Evolutionary conservation across 2,329 filamentous ascomycete species (phyloP).

Genomic region (Aspergillus alliaceus): DNA sequence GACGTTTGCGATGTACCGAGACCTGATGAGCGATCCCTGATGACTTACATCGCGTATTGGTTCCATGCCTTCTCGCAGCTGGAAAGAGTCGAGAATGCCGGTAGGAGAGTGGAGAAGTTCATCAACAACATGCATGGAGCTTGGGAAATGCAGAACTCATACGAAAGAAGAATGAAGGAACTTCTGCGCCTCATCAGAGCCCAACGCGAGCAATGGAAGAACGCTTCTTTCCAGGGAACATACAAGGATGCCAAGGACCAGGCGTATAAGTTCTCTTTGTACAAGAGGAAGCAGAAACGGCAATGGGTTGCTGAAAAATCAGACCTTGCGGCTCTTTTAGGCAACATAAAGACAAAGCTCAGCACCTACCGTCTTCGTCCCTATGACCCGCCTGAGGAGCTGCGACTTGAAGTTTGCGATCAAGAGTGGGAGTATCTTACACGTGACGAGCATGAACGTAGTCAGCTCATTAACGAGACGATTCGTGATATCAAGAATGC

Average conservation of each 20-base stretch:
- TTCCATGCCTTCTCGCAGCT: conserved; percentile 99
- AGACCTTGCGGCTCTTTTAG: conserved; percentile 85
- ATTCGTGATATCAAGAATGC: conserved; percentile 98
- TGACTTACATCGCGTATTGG: conserved; percentile 99
- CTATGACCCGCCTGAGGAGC: conserved; percentile 83
- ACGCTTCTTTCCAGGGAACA: conserved; percentile 82
- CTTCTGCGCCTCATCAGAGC: conserved; percentile 72
- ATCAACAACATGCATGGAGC: conserved; percentile 98
- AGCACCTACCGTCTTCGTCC: conserved; percentile 89
- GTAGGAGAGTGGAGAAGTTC: conserved; percentile 94
- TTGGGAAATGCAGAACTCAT: conserved; percentile 99
- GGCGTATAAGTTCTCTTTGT: conserved; percentile 75
- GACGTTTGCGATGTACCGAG: conserved; percentile 96
- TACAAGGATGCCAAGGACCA: conserved; percentile 92
- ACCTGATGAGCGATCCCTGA: conserved; percentile 92
- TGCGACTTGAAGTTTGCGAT: conserved; percentile 81
- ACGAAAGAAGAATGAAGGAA: conserved; percentile 85
- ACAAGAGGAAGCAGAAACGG: conserved; percentile 87
- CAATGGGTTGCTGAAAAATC: conserved; percentile 98
- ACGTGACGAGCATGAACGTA: conserved; percentile 80
- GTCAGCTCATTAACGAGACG: conserved; percentile 94
- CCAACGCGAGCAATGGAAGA: conserved; percentile 75
- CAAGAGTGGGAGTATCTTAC: conserved; percentile 77
- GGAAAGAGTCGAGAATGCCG: conserved; percentile 97
- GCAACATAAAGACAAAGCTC: conserved; percentile 98